Conservation (phyloP, 441 rosid genomes). For the Geranium incanum region DNA sequence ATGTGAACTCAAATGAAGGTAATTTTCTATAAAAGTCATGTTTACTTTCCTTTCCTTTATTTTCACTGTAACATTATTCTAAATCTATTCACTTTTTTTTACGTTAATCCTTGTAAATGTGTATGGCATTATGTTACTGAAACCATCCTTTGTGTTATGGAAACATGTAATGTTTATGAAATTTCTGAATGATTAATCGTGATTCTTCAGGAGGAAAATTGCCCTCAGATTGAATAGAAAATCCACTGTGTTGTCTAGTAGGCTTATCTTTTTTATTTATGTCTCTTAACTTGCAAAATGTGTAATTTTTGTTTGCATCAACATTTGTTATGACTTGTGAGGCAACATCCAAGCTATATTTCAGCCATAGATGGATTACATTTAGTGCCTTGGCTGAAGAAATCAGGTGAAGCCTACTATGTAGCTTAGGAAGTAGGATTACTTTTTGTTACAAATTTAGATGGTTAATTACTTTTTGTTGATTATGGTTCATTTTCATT, state of each 20-base stretch:
- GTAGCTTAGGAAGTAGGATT: not conserved
- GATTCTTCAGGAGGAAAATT: not conserved
- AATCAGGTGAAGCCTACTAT: not conserved
- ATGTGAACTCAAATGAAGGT: constrained; percentile 22
- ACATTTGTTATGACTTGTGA: not conserved
- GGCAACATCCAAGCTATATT: not conserved
- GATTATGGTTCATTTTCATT: not conserved
- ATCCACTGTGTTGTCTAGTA: not conserved
- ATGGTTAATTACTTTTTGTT: not conserved
- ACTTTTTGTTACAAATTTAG: not conserved
- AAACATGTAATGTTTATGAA: not conserved
- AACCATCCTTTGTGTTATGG: not conserved
- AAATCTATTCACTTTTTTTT: not conserved
- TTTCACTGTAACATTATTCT: not conserved
- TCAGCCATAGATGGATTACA: not conserved
- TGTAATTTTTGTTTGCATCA: not conserved
- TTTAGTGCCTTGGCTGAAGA: not conserved
- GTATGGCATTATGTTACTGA: not conserved
- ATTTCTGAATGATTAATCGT: not conserved
- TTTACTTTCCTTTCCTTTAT: not conserved
- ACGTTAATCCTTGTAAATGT: not conserved
- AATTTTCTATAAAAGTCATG: constrained; percentile 14
- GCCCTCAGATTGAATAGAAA: not conserved
- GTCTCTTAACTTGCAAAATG: not conserved
- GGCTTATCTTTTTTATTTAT: not conserved